A percentile compares a stretch with the other conserved stretches of the same genome.
Evolutionary conservation across 2,329 filamentous ascomycete genomes (phyloP).

Genomic region (Massarina eburnea): DNA sequence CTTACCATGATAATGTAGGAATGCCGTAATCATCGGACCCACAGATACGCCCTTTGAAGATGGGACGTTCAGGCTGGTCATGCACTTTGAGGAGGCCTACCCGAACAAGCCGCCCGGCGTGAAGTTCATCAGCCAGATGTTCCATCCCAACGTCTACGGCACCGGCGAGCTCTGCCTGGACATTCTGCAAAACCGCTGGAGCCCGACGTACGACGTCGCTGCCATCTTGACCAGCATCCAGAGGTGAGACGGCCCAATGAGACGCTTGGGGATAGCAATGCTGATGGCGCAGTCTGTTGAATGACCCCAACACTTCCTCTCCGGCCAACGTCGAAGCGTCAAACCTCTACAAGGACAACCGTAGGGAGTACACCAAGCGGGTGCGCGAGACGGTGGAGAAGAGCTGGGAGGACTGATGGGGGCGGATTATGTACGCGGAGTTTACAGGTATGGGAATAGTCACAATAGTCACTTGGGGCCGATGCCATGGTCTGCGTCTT

Average conservation of each 20-base stretch:
- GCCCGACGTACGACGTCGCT: conserved; percentile 96
- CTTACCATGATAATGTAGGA: conserved; percentile 65
- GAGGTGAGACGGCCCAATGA: conserved; percentile 60
- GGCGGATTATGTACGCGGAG: background rate
- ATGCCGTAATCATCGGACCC: conserved; percentile 96
- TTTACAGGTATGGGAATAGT: background rate
- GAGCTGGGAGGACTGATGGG: conserved; percentile 86
- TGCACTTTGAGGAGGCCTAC: conserved; percentile 99
- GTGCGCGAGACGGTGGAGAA: conserved; percentile 98
- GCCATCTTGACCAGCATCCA: conserved; percentile 97
- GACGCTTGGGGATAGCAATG: background rate
- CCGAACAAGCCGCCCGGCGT: conserved; percentile 97
- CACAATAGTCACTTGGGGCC: conserved; percentile 1
- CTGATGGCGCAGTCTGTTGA: conserved; percentile 69
- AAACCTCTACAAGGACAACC: conserved; percentile 97
- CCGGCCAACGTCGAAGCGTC: conserved; percentile 97
- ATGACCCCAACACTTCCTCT: conserved; percentile 97
- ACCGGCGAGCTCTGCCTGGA: conserved; percentile 96
- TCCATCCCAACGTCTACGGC: conserved; percentile 97
- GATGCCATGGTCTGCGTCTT: conserved; percentile 14
- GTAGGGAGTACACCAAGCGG: conserved; percentile 92
- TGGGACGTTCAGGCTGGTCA: conserved; percentile 93
- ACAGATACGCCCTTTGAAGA: conserved; percentile 98
- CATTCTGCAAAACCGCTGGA: conserved; percentile 97
- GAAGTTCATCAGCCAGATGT: conserved; percentile 99